These are phyloP conservation scores for Chaetomium globosum DNA, from an alignment of 2,329 filamentous ascomycete species.

Conservation along the genomic window DNA sequence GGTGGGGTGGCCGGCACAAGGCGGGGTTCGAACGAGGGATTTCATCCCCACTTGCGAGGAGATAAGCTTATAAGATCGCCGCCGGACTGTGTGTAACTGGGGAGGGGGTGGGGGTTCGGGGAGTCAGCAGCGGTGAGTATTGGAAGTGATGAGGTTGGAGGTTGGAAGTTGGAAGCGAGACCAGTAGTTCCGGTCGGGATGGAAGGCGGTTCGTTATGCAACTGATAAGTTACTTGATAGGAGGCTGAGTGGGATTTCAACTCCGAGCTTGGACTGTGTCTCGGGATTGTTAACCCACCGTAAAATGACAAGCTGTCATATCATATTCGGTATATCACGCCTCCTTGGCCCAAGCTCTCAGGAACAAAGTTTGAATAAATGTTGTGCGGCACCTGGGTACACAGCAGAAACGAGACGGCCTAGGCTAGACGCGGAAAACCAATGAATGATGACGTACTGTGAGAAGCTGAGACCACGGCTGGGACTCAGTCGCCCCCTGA, in stretches of 20 bases:
- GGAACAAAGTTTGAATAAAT: not conserved
- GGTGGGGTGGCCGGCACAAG: not conserved
- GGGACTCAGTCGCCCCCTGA: not conserved
- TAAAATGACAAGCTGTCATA: too few relatives aligned
- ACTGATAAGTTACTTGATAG: too few relatives aligned
- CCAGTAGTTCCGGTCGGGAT: too few relatives aligned
- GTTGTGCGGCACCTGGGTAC: not conserved
- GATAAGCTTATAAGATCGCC: not conserved
- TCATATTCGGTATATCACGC: not conserved
- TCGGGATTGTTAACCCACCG: too few relatives aligned
- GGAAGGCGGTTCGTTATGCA: too few relatives aligned
- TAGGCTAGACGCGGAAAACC: not conserved
- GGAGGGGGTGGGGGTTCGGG: too few relatives aligned
- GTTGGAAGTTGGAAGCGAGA: too few relatives aligned
- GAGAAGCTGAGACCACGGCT: conserved; percentile 5
- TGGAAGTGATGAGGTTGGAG: too few relatives aligned
- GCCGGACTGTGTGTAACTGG: too few relatives aligned
- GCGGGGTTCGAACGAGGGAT: not conserved
- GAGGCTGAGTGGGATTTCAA: too few relatives aligned
- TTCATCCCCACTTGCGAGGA: not conserved
- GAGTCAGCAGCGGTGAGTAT: too few relatives aligned
- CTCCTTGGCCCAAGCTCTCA: not conserved
- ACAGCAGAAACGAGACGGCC: not conserved
- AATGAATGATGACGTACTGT: conserved; percentile 7
- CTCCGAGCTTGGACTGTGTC: too few relatives aligned